Conservation (phyloP, 2,329 filamentous ascomycete species). For the Verticillium zaregamsianum region DNA sequence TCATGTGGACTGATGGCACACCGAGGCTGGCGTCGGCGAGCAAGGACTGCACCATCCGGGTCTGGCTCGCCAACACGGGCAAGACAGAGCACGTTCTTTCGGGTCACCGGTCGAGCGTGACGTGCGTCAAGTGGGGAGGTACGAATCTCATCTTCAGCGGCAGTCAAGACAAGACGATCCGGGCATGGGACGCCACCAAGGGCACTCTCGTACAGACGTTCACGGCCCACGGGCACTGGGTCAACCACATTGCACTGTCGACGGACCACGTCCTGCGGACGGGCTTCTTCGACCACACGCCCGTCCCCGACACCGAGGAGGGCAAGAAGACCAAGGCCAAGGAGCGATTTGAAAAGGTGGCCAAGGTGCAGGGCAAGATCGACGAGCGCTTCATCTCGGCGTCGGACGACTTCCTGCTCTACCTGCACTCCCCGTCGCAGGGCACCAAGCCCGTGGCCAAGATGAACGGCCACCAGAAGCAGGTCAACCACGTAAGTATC, state of each 20-base stretch:
- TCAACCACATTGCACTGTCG: conserved; percentile 91
- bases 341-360: conserved; percentile 80
- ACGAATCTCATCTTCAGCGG: conserved; percentile 77
- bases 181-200: conserved; percentile 79
- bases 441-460: conserved; percentile 82
- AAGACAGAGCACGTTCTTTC: conserved; percentile 77
- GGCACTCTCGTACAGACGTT: conserved; percentile 79
- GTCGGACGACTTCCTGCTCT: conserved; percentile 94
- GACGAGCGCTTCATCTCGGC: conserved; percentile 85
- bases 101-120: conserved; percentile 85
- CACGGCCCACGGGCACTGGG: conserved; percentile 83
- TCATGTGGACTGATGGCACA: conserved; percentile 69
- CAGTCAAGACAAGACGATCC: conserved; percentile 88
- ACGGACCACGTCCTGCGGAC: conserved; percentile 88
- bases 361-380: conserved; percentile 69
- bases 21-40: conserved; percentile 81
- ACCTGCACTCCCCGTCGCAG: conserved; percentile 80
- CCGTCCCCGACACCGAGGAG: conserved; percentile 62
- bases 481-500: conserved; percentile 73
- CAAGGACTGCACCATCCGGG: conserved; percentile 81
- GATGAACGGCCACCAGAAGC: conserved; percentile 91
- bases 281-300: conserved; percentile 78
- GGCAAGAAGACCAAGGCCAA: conserved; percentile 72
- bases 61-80: conserved; percentile 80
- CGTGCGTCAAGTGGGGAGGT: conserved; percentile 94